Evolutionary conservation across 148 eudicot genomes (phyloP).

Genomic region (Polygonum maritimum): DNA sequence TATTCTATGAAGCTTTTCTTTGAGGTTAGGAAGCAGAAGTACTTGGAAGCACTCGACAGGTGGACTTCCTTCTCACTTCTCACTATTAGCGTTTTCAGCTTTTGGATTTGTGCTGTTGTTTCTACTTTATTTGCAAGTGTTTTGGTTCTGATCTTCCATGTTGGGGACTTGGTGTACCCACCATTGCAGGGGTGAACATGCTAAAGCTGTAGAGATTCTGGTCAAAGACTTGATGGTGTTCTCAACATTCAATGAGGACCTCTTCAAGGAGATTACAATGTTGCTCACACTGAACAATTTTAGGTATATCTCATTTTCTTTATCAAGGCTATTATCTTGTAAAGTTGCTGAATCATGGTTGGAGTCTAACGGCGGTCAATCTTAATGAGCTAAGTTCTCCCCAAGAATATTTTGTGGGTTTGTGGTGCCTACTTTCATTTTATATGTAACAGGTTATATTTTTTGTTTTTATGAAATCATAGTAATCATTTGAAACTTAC

Average conservation of each 20-base stretch:
- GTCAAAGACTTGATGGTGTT: constrained; percentile 52
- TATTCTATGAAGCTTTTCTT: constrained; percentile 65
- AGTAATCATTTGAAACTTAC: not conserved
- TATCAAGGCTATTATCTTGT: not conserved
- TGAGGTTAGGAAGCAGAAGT: constrained; percentile 64
- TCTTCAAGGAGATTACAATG: constrained; percentile 46
- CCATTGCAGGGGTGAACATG: constrained; percentile 35
- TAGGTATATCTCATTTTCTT: constrained; percentile 26
- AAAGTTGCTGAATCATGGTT: not conserved
- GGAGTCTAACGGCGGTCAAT: not conserved
- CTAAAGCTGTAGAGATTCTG: constrained; percentile 54
- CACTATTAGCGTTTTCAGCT: not conserved
- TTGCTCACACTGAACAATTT: constrained; percentile 46
- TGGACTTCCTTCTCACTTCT: constrained; percentile 9
- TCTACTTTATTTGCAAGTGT: not conserved
- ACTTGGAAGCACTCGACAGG: constrained; percentile 65
- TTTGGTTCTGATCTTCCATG: not conserved
- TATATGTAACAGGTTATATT: not conserved
- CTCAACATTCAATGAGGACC: constrained; percentile 40
- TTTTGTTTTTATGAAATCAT: not conserved
- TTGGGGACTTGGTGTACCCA: not conserved
- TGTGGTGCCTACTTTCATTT: not conserved
- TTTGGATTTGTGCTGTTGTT: not conserved
- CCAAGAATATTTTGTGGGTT: not conserved
- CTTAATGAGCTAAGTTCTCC: not conserved